Evolutionary conservation across 2,329 filamentous ascomycete species (phyloP).

Genomic region (Ophiostoma quercus): DNA sequence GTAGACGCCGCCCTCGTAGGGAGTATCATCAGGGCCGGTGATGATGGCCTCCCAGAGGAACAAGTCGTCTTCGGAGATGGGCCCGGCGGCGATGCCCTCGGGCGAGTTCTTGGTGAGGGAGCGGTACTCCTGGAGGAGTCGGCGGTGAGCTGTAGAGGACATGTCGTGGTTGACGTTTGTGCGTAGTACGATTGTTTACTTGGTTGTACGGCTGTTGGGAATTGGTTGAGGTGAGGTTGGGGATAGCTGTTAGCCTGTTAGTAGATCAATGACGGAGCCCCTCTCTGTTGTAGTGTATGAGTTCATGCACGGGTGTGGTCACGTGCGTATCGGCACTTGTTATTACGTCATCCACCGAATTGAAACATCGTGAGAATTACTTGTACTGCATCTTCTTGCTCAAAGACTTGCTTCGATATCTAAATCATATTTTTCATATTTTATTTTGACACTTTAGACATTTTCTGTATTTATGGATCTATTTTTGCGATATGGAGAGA

Average conservation of each 20-base stretch:
- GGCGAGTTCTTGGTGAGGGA: constrained; percentile 88
- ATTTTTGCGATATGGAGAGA: no score
- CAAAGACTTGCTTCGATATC: not conserved
- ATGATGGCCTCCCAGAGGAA: constrained; percentile 96
- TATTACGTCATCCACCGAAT: not conserved
- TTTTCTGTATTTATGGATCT: no score
- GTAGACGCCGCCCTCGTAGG: constrained; percentile 93
- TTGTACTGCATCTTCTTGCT: no score
- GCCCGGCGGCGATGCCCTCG: constrained; percentile 95
- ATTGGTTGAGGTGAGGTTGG: not conserved
- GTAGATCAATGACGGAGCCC: not conserved
- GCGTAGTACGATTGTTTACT: not conserved
- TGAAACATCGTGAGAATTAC: not conserved
- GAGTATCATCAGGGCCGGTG: constrained; percentile 89
- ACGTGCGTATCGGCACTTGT: not conserved
- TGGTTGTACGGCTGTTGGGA: not conserved
- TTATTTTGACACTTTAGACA: no score
- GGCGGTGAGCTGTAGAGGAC: constrained; percentile 63
- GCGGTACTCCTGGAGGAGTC: constrained; percentile 94
- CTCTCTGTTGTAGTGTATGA: not conserved
- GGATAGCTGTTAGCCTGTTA: not conserved
- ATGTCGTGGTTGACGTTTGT: constrained; percentile 33
- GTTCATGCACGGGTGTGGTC: not conserved
- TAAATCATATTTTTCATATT: not conserved
- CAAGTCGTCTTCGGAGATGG: constrained; percentile 88